phyloP scores from a whole-genome alignment of 192 early-diverging fungal species.

The Irineochytrium annulatum region DNA sequence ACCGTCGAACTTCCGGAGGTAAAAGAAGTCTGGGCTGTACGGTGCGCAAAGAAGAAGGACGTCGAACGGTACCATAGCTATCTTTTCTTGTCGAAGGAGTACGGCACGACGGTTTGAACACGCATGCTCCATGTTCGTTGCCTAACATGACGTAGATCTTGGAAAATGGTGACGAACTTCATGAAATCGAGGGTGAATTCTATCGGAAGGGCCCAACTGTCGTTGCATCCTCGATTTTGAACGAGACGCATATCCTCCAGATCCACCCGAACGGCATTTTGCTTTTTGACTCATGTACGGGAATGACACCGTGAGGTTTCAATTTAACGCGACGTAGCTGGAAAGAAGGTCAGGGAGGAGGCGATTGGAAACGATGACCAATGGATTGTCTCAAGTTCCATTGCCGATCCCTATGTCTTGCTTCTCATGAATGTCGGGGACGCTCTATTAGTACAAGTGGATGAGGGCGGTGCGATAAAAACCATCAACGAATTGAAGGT shows the following conservation, averaged over 20 bases:
- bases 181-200: slow-evolving; percentile 75
- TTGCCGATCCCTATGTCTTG: slow-evolving; percentile 79
- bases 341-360: slow-evolving; percentile 49
- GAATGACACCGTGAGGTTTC: background rate
- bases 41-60: slow-evolving; percentile 36
- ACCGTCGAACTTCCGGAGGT: slow-evolving; percentile 54
- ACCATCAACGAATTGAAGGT: slow-evolving; percentile 33
- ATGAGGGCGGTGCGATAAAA: slow-evolving; percentile 36
- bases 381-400: slow-evolving; percentile 64
- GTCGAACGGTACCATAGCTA: slow-evolving; percentile 26
- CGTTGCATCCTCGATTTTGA: slow-evolving; percentile 66
- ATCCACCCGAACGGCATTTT: slow-evolving; percentile 71
- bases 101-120: slow-evolving; percentile 49
- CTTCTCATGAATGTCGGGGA: slow-evolving; percentile 63
- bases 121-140: background rate
- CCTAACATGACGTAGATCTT: slow-evolving; percentile 55
- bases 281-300: slow-evolving; percentile 62
- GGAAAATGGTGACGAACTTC: slow-evolving; percentile 74
- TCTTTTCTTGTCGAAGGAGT: slow-evolving; percentile 63
- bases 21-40: slow-evolving; percentile 66
- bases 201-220: slow-evolving; percentile 72
- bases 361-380: slow-evolving; percentile 37
- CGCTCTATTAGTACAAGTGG: slow-evolving; percentile 54
- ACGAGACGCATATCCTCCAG: slow-evolving; percentile 75
- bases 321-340: slow-evolving; percentile 32